Base-by-base conservation (phyloP, 129 eudicot genomes). In the Cynara cardunculus region DNA sequence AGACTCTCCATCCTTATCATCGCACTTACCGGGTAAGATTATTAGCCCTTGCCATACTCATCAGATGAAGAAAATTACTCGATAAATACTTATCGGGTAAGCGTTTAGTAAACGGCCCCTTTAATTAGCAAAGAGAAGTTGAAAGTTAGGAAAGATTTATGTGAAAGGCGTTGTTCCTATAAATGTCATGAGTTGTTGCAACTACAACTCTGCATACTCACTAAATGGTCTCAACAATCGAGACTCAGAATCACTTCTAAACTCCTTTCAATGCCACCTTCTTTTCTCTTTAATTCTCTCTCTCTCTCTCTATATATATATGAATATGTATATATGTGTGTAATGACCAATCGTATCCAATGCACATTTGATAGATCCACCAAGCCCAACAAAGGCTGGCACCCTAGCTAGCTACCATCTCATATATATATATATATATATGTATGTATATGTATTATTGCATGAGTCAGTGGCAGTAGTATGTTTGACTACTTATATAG, bases 171-270 rank as follows among this genome's bases (percentile, higher is more conserved):
- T 69, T 25, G 78, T 76, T 82, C 24, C 64, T 82, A 69, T 82
- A 75, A 82, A 82, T 82, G 81, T 69, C 81, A 56, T 35, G 77
- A 82, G 85, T 82, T 76, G 85, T 76, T 82, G 81, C 81, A 82
- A 76, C 85, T 69, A 82, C 81, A 82, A 82, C 81, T 26, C 85
- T 82, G 81, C 73, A 70, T 66, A 82, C 66, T 53, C 9, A 82
- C 25, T 76, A 82, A 82, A 75, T 82, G 85, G 77, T 82, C 81
- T 69, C 85, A 82, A 82, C 85, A 76, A 75, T 82, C 85, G 71
- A 75, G 81, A 75, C 85, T 32, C 65, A 49, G 35, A 30, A 25
- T n/a, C n/a, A n/a, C 31, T 75, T 75, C 77, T 22, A 71, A 72
- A 24, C 30, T 49, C 22, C 72, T 53, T 80, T 80, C 35, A 80